Percentiles rank a stretch among this genome's conserved stretches.
Conservation (phyloP, 148 eudicot genomes). For the Heliamphora exappendiculata region DNA sequence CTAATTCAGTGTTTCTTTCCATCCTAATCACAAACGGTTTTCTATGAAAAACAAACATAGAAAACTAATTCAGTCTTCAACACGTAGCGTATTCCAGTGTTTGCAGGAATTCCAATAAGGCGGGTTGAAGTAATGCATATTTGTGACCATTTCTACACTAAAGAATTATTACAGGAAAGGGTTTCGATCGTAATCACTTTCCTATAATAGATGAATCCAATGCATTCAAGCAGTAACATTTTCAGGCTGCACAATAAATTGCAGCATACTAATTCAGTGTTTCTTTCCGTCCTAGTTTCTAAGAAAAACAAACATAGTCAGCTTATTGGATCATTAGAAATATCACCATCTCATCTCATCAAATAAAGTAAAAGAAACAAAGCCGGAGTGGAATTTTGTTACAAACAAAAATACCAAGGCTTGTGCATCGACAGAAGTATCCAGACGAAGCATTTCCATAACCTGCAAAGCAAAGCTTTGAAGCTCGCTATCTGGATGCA, state of each 20-base stretch:
- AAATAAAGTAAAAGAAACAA: background rate
- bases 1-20: background rate
- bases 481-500: constrained; percentile 87
- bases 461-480: constrained; percentile 68
- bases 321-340: background rate
- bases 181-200: background rate
- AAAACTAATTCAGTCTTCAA: no score
- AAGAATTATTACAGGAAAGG: background rate
- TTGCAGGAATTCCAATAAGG: background rate
- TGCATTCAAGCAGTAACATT: background rate
- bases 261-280: constrained; percentile 1
- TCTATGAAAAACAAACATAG: background rate
- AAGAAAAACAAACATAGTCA: background rate
- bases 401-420: constrained; percentile 54
- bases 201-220: background rate
- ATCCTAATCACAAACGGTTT: background rate
- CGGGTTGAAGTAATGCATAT: background rate
- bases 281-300: background rate
- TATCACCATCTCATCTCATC: background rate
- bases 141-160: background rate
- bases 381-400: constrained; percentile 1
- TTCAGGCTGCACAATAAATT: background rate
- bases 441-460: constrained; percentile 77
- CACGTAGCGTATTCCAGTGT: background rate
- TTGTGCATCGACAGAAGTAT: constrained; percentile 78